Conservation (phyloP, 2,329 filamentous ascomycete species). For the Aspergillus sp. region DNA sequence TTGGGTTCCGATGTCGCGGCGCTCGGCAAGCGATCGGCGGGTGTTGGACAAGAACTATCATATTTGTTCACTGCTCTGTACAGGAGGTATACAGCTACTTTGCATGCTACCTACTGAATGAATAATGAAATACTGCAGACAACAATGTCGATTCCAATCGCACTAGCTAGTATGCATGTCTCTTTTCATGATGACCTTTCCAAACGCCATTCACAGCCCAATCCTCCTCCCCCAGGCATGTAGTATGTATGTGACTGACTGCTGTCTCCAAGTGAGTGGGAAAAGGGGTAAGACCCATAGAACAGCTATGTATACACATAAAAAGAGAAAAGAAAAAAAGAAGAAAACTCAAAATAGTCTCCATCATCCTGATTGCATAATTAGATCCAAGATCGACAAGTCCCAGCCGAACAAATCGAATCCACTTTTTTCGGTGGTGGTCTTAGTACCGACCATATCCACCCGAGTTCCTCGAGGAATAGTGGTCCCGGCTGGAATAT, state of each 20-base stretch:
- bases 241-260: too few species aligned
- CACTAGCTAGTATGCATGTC: too few species aligned
- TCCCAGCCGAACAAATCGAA: conserved; percentile 2
- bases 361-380: not conserved
- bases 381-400: conserved; percentile 6
- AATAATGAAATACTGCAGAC: too few species aligned
- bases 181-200: too few species aligned
- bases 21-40: not conserved
- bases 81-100: too few species aligned
- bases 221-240: too few species aligned
- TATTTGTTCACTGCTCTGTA: too few species aligned
- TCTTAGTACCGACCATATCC: conserved; percentile 39
- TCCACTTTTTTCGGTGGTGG: not conserved
- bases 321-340: conserved; percentile 6
- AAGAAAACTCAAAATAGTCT: conserved; percentile 1
- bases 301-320: not conserved
- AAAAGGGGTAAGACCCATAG: not conserved
- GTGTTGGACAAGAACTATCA: too few species aligned
- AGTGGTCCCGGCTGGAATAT: conserved; percentile 24
- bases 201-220: too few species aligned
- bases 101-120: too few species aligned
- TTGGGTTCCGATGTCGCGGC: conserved; percentile 19
- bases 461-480: conserved; percentile 30
- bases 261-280: not conserved
- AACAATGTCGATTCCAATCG: too few species aligned